phyloP scores from a whole-genome alignment of 177 flowering plant species.

The Vitis hybrid region DNA sequence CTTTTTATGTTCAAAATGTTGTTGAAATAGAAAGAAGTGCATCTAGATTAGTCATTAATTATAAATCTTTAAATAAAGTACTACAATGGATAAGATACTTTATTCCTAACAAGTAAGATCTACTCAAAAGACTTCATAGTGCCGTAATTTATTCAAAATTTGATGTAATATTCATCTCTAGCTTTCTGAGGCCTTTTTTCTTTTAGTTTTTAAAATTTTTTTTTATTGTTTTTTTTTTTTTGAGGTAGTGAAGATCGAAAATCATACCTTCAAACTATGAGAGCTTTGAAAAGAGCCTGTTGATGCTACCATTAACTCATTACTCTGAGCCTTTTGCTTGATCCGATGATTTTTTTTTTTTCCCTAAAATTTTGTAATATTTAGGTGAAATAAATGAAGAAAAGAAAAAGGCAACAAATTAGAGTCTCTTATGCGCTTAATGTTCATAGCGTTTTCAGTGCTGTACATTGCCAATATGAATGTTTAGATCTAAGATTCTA shows the following conservation, averaged over 20 bases:
- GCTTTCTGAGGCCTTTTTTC: constrained; percentile 18
- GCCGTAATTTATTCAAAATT: too few relatives aligned
- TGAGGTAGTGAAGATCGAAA: constrained; percentile 29
- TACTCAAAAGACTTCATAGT: too few relatives aligned
- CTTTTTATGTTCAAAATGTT: too few relatives aligned
- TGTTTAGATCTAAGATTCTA: constrained; percentile 33
- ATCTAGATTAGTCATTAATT: too few relatives aligned
- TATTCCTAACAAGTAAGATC: too few relatives aligned
- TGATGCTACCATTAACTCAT: constrained; percentile 26
- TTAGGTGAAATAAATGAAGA: not conserved
- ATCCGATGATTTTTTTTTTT: not conserved
- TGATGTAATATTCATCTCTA: constrained; percentile 1
- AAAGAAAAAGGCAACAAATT: constrained; percentile 40
- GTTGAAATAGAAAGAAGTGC: too few relatives aligned
- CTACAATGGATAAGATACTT: too few relatives aligned
- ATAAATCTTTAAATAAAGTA: too few relatives aligned
- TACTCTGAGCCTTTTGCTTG: constrained; percentile 23
- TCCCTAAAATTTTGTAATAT: not conserved
- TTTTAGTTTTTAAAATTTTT: not conserved
- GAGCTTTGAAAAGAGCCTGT: constrained; percentile 27
- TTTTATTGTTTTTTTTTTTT: too few relatives aligned
- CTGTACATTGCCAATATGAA: constrained; percentile 45
- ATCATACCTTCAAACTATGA: constrained; percentile 53
- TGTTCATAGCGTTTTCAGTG: constrained; percentile 35
- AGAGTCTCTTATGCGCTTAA: constrained; percentile 47